Evolutionary conservation across 257 asterid species (phyloP).

Genomic region (Solanum piurae): DNA sequence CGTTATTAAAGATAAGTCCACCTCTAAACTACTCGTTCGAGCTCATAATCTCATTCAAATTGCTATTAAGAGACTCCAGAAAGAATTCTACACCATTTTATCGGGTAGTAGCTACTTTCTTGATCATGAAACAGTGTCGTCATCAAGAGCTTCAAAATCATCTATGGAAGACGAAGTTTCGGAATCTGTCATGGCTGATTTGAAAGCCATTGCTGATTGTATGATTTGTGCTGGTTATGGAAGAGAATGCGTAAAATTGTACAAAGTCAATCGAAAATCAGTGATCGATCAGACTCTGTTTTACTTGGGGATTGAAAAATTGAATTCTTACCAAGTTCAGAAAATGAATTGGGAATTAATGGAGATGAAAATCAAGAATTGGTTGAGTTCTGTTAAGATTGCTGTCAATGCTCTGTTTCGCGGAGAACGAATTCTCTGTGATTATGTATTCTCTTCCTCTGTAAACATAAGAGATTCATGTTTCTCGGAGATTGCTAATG

Average conservation of each 20-base stretch:
- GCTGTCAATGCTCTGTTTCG: constrained; percentile 46
- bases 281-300: constrained; percentile 38
- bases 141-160: constrained; percentile 14
- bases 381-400: constrained; percentile 38
- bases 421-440: constrained; percentile 58
- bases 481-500: constrained; percentile 50
- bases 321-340: constrained; percentile 28
- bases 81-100: constrained; percentile 42
- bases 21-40: constrained; percentile 29
- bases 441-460: constrained; percentile 50
- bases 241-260: constrained; percentile 49
- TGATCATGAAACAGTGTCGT: constrained; percentile 43
- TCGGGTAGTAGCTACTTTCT: constrained; percentile 30
- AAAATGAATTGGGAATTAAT: constrained; percentile 58
- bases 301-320: background rate
- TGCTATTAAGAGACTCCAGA: constrained; percentile 53
- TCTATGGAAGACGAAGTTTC: background rate
- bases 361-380: constrained; percentile 41
- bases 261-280: constrained; percentile 47
- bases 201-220: constrained; percentile 58
- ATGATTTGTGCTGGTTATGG: constrained; percentile 62
- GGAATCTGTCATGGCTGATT: constrained; percentile 31
- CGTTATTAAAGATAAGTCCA: constrained; percentile 22
- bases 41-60: constrained; percentile 55
- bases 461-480: constrained; percentile 41